A percentile compares a stretch with the other conserved stretches of the same genome.
Evolutionary conservation across 2,329 filamentous ascomycete species (phyloP).

Genomic region (Metarhizium album): DNA sequence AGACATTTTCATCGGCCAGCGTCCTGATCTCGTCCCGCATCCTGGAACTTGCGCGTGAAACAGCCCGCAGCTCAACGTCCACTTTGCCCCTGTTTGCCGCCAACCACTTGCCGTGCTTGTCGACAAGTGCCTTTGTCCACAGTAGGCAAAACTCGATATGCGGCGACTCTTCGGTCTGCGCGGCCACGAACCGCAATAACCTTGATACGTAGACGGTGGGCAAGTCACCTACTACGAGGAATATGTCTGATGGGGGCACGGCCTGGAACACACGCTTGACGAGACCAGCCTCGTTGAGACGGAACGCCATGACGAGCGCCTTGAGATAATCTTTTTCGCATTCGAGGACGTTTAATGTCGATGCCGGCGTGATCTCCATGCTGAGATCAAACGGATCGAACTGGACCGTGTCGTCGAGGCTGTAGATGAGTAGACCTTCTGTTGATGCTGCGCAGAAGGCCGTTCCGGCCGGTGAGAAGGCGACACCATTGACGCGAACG

Average conservation of each 20-base stretch:
- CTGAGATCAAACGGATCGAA: conserved; percentile 97
- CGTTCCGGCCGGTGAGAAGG: conserved; percentile 79
- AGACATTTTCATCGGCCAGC: conserved; percentile 78
- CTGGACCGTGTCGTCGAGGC: conserved; percentile 68
- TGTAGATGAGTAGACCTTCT: conserved; percentile 89
- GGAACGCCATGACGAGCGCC: conserved; percentile 93
- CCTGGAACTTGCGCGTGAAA: conserved; percentile 68
- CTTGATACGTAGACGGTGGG: conserved; percentile 80
- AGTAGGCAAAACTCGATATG: conserved; percentile 91
- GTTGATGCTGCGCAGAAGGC: conserved; percentile 93
- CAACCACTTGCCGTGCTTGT: conserved; percentile 75
- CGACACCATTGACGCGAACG: conserved; percentile 72
- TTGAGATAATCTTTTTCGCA: conserved; percentile 73
- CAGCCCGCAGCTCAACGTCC: conserved; percentile 72
- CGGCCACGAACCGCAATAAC: conserved; percentile 76
- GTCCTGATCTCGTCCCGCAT: conserved; percentile 76
- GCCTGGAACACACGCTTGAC: conserved; percentile 79
- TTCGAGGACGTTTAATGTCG: conserved; percentile 59
- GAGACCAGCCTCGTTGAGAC: conserved; percentile 75
- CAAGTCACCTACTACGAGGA: conserved; percentile 66
- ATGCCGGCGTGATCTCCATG: conserved; percentile 82
- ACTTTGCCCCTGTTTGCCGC: conserved; percentile 70
- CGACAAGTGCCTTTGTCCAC: conserved; percentile 79
- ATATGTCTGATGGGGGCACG: conserved; percentile 64
- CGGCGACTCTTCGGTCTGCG: conserved; percentile 79